These are phyloP conservation scores for Trichoderma brevicompactum DNA, from an alignment of 2,329 filamentous ascomycete species.

Conservation along the genomic window DNA sequence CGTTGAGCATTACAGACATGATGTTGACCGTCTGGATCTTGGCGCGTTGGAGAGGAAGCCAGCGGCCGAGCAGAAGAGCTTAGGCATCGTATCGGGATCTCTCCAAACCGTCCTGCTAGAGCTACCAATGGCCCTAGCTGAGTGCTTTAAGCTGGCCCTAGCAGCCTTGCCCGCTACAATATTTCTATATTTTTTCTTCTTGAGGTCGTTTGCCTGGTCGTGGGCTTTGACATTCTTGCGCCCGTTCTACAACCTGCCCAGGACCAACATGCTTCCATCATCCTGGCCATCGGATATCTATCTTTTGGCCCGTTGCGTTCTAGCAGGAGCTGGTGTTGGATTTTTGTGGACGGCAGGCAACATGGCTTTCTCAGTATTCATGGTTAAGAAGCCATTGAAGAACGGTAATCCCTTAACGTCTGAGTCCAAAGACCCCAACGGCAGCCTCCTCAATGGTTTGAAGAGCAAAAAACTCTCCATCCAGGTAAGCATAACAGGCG, in stretches of 20 bases:
- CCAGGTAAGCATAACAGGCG: conserved; percentile 58
- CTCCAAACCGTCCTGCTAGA: conserved; percentile 45
- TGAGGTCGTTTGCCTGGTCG: conserved; percentile 69
- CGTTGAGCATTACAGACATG: conserved; percentile 68
- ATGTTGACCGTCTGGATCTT: conserved; percentile 69
- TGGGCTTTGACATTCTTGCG: conserved; percentile 72
- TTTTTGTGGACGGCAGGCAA: conserved; percentile 80
- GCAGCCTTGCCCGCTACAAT: conserved; percentile 52
- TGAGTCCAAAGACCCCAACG: conserved; percentile 89
- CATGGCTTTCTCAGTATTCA: conserved; percentile 76
- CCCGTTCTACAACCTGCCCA: conserved; percentile 75
- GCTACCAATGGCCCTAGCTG: conserved; percentile 47
- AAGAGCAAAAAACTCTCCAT: conserved; percentile 81
- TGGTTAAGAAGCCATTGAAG: conserved; percentile 81
- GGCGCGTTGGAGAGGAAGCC: conserved; percentile 36
- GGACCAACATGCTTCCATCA: conserved; percentile 65
- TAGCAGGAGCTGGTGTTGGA: conserved; percentile 68
- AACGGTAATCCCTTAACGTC: conserved; percentile 80
- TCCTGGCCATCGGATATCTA: conserved; percentile 62
- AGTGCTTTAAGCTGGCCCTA: conserved; percentile 47
- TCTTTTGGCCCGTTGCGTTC: conserved; percentile 59
- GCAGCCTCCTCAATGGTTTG: conserved; percentile 81
- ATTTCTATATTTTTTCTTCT: conserved; percentile 63
- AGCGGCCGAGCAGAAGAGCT: conserved; percentile 33
- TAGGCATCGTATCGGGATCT: conserved; percentile 37